These are phyloP conservation scores for Rosa multiflora DNA, from an alignment of 306 rosid species.

Conservation along the genomic window DNA sequence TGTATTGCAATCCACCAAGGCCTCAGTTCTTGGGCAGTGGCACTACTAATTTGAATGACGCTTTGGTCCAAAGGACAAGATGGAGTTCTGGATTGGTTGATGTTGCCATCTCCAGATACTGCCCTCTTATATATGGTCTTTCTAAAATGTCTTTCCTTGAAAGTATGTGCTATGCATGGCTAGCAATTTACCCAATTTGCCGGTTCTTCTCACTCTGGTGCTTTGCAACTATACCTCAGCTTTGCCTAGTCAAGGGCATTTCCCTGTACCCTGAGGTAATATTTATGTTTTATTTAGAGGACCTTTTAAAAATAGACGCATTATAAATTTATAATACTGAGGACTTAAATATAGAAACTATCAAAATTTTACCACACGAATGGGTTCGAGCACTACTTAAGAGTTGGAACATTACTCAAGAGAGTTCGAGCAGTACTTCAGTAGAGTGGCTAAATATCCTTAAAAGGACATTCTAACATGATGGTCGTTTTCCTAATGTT, in stretches of 20 bases:
- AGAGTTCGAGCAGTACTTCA: neutral
- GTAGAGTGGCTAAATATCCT: too few relatives aligned
- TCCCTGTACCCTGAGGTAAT: constrained; percentile 67
- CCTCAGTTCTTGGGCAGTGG: constrained; percentile 70
- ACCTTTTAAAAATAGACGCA: too few relatives aligned
- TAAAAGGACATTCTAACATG: neutral
- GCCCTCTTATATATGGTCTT: constrained; percentile 56
- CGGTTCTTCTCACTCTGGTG: constrained; percentile 50
- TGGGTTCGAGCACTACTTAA: too few relatives aligned
- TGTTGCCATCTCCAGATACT: constrained; percentile 50
- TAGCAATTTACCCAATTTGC: constrained; percentile 42
- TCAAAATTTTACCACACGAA: too few relatives aligned
- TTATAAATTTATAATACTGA: too few relatives aligned
- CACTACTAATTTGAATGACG: constrained; percentile 51
- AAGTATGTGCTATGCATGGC: constrained; percentile 47
- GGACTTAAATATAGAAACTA: too few relatives aligned
- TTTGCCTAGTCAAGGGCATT: constrained; percentile 52
- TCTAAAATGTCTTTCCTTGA: constrained; percentile 43
- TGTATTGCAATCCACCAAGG: constrained; percentile 50
- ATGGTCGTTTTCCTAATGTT: neutral
- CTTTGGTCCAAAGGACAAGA: constrained; percentile 58
- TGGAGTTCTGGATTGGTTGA: constrained; percentile 62
- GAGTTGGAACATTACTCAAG: too few relatives aligned
- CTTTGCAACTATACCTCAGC: constrained; percentile 59
- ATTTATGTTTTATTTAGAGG: neutral